Conservation (phyloP, 805 yeast species). For the Candida insectalens region DNA sequence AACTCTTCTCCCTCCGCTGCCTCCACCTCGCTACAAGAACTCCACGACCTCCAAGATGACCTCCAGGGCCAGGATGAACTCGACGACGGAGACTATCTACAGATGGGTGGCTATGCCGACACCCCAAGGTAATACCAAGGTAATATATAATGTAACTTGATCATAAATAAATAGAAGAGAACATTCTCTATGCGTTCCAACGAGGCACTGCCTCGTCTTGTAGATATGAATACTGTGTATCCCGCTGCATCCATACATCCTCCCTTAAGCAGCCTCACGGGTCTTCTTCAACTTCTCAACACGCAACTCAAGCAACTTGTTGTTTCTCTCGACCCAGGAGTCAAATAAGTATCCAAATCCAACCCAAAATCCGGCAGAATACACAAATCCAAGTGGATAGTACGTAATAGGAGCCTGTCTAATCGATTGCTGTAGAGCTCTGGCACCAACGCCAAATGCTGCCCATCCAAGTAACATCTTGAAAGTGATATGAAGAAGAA, state of each 20-base stretch:
- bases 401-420: conserved; percentile 29
- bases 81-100: conserved; percentile 10
- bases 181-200: too few relatives aligned
- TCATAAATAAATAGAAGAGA: too few relatives aligned
- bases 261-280: too few relatives aligned
- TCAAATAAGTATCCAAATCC: conserved; percentile 31
- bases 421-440: conserved; percentile 36
- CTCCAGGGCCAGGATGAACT: conserved; percentile 13
- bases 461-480: conserved; percentile 28
- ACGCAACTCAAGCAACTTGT: conserved; percentile 27
- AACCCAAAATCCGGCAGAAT: conserved; percentile 35
- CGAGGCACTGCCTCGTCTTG: too few relatives aligned
- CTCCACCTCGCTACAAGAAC: conserved; percentile 11
- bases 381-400: conserved; percentile 30
- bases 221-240: too few relatives aligned
- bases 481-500: too few relatives aligned
- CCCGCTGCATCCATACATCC: too few relatives aligned
- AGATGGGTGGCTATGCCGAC: conserved; percentile 9
- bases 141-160: too few relatives aligned
- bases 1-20: too few relatives aligned
- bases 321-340: conserved; percentile 28
- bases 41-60: conserved; percentile 13
- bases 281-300: conserved; percentile 26
- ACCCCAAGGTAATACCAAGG: conserved; percentile 1
- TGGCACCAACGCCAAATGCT: conserved; percentile 28